phyloP scores from a whole-genome alignment of 179 eudicot species.

The Gypsophila paniculata region DNA sequence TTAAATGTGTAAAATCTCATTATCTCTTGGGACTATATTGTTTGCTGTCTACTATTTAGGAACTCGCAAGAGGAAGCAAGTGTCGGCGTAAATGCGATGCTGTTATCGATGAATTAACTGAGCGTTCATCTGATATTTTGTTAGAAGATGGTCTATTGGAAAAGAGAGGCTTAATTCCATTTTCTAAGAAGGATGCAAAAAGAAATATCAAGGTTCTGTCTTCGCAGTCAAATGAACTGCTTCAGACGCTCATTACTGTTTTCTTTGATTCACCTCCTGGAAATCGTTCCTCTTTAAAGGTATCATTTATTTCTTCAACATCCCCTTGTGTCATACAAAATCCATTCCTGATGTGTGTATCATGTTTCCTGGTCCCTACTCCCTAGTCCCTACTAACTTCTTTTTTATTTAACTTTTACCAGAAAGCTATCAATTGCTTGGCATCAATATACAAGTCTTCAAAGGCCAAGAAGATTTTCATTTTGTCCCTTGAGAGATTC shows the following conservation, averaged over 20 bases:
- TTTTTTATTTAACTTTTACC: slow-evolving; percentile 21
- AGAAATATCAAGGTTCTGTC: slow-evolving; percentile 57
- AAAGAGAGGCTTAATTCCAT: slow-evolving; percentile 30
- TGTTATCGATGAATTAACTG: slow-evolving; percentile 29
- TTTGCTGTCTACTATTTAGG: slow-evolving; percentile 33
- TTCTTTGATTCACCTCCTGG: slow-evolving; percentile 50
- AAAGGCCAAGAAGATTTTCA: slow-evolving; percentile 41
- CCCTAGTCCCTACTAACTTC: slow-evolving; percentile 11
- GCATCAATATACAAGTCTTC: slow-evolving; percentile 61
- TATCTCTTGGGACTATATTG: slow-evolving; percentile 6
- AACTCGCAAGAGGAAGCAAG: slow-evolving; percentile 64
- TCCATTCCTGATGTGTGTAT: neutral
- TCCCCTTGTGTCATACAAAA: slow-evolving; percentile 5
- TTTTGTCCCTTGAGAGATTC: slow-evolving; percentile 53
- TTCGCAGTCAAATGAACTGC: slow-evolving; percentile 50
- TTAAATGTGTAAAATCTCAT: neutral
- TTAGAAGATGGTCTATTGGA: slow-evolving; percentile 27
- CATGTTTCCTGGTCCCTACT: slow-evolving; percentile 10
- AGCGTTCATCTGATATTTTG: slow-evolving; percentile 26
- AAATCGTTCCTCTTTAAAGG: slow-evolving; percentile 56
- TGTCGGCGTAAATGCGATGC: slow-evolving; percentile 31
- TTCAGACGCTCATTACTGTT: slow-evolving; percentile 45
- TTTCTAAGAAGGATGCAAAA: slow-evolving; percentile 47
- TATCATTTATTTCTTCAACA: slow-evolving; percentile 19
- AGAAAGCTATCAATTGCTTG: slow-evolving; percentile 72